phyloP scores from a whole-genome alignment of 1,139 yeast species.

The Candida glucosophila region DNA sequence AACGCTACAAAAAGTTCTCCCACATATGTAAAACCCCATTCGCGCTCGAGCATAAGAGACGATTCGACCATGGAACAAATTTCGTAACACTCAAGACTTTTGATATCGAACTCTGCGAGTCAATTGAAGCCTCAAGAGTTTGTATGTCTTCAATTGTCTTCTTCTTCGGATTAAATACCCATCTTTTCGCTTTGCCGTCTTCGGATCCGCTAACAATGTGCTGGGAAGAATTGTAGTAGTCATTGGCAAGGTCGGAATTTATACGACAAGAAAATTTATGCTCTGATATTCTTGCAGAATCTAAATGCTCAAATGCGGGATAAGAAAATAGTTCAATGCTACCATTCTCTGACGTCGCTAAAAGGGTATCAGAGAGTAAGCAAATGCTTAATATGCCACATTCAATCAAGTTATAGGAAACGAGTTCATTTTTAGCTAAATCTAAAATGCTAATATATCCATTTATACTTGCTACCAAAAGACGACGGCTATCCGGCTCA shows the following conservation, averaged over 20 bases:
- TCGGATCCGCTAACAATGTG: constrained; percentile 10
- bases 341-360: constrained; percentile 10
- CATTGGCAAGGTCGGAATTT: constrained; percentile 5
- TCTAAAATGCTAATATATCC: constrained; percentile 20
- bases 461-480: constrained; percentile 20
- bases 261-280: constrained; percentile 4
- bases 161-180: too few relatives aligned
- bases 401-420: too few relatives aligned
- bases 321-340: constrained; percentile 4
- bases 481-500: constrained; percentile 4
- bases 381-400: too few relatives aligned
- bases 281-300: constrained; percentile 1
- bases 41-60: constrained; percentile 13
- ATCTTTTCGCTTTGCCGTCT: constrained; percentile 6
- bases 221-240: constrained; percentile 5
- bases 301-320: constrained; percentile 2
- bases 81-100: constrained; percentile 8
- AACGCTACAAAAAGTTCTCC: constrained; percentile 13
- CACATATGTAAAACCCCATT: constrained; percentile 15
- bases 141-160: too few relatives aligned
- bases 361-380: too few relatives aligned
- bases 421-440: too few relatives aligned
- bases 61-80: constrained; percentile 9
- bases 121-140: constrained; percentile 1
- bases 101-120: constrained; percentile 1